Conservation (phyloP, 1,284 basidiomycete genomes). For the Inonotus obliquus region DNA sequence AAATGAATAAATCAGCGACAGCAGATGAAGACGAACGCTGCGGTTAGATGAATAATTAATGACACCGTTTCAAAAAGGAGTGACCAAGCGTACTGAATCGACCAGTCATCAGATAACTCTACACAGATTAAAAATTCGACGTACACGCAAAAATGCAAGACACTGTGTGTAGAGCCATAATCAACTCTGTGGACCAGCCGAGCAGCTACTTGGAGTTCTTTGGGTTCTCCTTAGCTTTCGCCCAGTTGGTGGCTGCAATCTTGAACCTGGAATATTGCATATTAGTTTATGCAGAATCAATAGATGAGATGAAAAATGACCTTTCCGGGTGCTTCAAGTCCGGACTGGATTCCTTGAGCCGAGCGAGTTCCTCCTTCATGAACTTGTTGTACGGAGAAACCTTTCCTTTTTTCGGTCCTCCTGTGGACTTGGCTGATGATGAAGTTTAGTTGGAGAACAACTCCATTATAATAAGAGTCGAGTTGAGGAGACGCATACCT, state of each 20-base stretch:
- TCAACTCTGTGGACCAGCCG: constrained; percentile 18
- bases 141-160: not conserved
- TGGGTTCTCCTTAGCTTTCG: constrained; percentile 64
- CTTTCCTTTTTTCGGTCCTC: constrained; percentile 41
- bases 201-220: constrained; percentile 30
- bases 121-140: not conserved
- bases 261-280: constrained; percentile 52
- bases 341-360: constrained; percentile 67
- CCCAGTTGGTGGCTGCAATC: constrained; percentile 71
- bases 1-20: constrained; percentile 7
- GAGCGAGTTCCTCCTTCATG: constrained; percentile 66
- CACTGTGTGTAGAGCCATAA: not conserved
- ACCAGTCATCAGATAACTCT: not conserved
- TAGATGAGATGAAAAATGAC: constrained; percentile 35
- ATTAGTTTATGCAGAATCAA: not conserved
- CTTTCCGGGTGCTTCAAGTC: constrained; percentile 66
- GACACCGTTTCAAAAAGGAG: not conserved
- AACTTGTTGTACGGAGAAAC: constrained; percentile 73
- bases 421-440: constrained; percentile 33
- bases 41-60: not conserved
- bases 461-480: constrained; percentile 1
- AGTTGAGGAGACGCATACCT: constrained; percentile 18
- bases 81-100: not conserved
- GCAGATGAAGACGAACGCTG: not conserved
- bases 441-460: constrained; percentile 17